Evolutionary conservation across 768 basidiomycete species (phyloP), one percentile per base, ranked within the genome.

Genomic region (Pluteus cervinus): DNA sequence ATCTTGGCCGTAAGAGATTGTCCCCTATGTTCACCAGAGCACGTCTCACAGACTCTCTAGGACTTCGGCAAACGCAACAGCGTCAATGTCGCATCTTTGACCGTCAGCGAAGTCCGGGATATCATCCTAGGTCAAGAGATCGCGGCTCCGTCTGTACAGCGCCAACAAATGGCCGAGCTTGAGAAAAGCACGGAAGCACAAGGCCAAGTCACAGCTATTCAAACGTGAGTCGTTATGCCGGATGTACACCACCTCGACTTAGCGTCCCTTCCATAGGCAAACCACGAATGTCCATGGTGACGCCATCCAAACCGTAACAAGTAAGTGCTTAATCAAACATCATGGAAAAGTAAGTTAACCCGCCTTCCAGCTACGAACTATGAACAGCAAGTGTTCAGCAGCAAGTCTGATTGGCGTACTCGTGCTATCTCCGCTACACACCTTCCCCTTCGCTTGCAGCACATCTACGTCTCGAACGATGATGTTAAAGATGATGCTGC

Each of bases 91-190:
- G 96, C 94, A 0, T 97, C 94, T 21, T 62, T 99, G 51, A 98
- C 96, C 0, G 86, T 89, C 36, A 92, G 87, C 50, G 96, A 99
- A 65, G 88, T 98, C 42, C 79, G 96, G 39, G 96, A 99, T 59
- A 91, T 99, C 62, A 99, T 99, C 48, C 76, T 99, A 26, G 96
- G 96, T 51, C 96, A 98, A 69, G 96, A 98, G 62, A 99, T 99
- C 42, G 89, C 86, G 25, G 91, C 91, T 4, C 91, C 91, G 0
- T 93, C 89, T 3, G 84, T 86, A 3, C 96, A 99, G 57, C 81
- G 96, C 33, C 96, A 98, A 61, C 96, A 99, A 62, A 96, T 97
- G 92, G 96, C 94, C 12, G 96, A 98, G 57, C 68, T 99, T 37
- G 96, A 99, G 62, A 98, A 98, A 71, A 86, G 86, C 42, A 77